Evolutionary conservation across 306 rosid species (phyloP), one percentile per base, ranked within the genome.

Genomic region (Acacia confusa): DNA sequence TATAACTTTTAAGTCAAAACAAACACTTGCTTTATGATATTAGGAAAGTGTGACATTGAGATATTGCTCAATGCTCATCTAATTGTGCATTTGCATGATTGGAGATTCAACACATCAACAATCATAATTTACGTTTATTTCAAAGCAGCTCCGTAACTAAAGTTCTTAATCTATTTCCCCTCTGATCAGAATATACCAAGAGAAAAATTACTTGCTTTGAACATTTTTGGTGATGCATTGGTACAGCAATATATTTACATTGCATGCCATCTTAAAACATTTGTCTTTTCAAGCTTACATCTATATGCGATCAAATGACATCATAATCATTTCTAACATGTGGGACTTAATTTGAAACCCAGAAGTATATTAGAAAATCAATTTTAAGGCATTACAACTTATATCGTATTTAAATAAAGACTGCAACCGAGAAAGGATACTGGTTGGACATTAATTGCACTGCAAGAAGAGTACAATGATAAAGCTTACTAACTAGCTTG

Each of bases 1-100:
- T 65, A 41, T 72, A 66, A 20, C 81, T 45, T 78, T 24, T 74
- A 43, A 72, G 28, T 32, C 34, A 30, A 77, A 61, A 72, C 77
- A 70, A 61, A 72, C 77, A 66, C 25, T 66, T n/a, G 25, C 40
- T 19, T 22, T 22, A 17, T 3, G 79, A 57, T 66, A 43, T 55
- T n/a, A n/a, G 30, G 69, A 25, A 67, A 65, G 38, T 66, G 41
- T 48, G 81, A 44, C 40, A 79, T 11, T 36, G 38, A 76, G 76
- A 70, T 9, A 24, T 9, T 22, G 53, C 34, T 4, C 45, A 24
- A 3, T 22, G 53, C 34, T 4, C 45, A 57, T 73, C 60, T 67
- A 28, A 67, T 41, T 66, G n/a, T n/a, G n/a, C n/a, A n/a, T n/a
- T n/a, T n/a, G 70, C 38, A 64, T 63, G 53, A 20, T n/a, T 47